Evolutionary conservation across 1,284 basidiomycete species (phyloP), one percentile per base, ranked within the genome.

Genomic region (Golubevia pallescens): DNA sequence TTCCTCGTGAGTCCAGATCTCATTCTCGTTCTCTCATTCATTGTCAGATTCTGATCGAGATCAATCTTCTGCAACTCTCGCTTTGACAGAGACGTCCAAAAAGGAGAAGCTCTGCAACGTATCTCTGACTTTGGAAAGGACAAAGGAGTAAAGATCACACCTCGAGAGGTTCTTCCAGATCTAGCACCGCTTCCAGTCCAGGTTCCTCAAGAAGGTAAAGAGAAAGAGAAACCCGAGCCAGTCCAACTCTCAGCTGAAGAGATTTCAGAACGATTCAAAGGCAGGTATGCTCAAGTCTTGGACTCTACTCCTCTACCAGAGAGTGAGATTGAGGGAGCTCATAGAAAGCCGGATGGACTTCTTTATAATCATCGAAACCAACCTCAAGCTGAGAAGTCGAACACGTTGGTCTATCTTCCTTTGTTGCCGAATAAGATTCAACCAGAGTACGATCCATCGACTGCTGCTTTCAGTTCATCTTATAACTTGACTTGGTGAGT

Each of bases 401-500:
- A 32, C 8, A 66, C 64, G 16, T 20, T 66, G 4, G 54, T 66
- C 0, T 66, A 66, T 51, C 48, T 66, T 32, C 65, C 61, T 19
- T 34, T 66, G 58, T 19, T 66, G 32, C 65, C 65, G 0, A 61
- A 60, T 16, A 23, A 61, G 34, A 54, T 62, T 14, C 52, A 71
- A 57, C 70, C 70, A 14, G 60, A 56, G 13, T 68, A 69, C 52
- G 70, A 73, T 48, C 70, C 70, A 1, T 68, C 70, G 13, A 57
- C 58, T 2, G 67, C 69, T n/a, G 51, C 68, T 1, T 70, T 70
- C 54, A 67, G 66, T 2, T 61, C 63, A 16, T 66, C 64, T 3
- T 73, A 73, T 57, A 73, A 73, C 19, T 62, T 73, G 42, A 58
- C 60, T 6, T 73, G 70, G 70, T 38, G 34, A 38, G 34, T 38